A percentile compares a stretch with the other conserved stretches of the same genome.
Conservation (phyloP, 345 rosid genomes). For the Gossypium arboreum region DNA sequence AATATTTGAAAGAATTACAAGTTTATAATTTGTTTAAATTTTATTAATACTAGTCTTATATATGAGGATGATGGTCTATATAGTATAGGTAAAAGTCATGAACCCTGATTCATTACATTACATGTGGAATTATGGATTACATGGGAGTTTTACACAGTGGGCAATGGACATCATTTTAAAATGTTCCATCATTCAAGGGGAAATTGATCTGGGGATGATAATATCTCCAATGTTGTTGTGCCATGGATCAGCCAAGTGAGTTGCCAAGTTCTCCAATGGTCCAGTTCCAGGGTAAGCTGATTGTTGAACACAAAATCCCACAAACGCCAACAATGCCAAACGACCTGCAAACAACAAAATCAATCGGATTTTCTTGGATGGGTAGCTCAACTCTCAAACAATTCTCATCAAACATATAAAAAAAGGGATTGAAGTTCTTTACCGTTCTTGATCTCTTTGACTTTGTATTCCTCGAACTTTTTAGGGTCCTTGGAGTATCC, state of each 20-base stretch:
- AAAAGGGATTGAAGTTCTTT: background rate
- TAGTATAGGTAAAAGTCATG: background rate
- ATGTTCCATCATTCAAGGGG: slow-evolving; percentile 28
- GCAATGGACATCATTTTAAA: background rate
- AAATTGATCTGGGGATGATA: slow-evolving; percentile 48
- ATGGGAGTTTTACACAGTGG: slow-evolving; percentile 36
- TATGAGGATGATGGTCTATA: too few relatives aligned
- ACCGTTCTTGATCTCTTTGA: slow-evolving; percentile 96
- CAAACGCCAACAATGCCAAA: slow-evolving; percentile 86
- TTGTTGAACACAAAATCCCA: slow-evolving; percentile 92
- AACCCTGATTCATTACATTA: slow-evolving; percentile 18
- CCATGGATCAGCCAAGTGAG: slow-evolving; percentile 98
- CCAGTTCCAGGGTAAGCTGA: slow-evolving; percentile 97
- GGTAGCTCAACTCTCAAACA: too few relatives aligned
- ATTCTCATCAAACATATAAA: background rate
- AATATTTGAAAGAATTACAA: too few relatives aligned
- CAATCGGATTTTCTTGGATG: background rate
- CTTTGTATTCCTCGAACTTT: slow-evolving; percentile 85
- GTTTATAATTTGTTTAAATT: too few relatives aligned
- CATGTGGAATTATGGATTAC: slow-evolving; percentile 16
- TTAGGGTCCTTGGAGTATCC: slow-evolving; percentile 95
- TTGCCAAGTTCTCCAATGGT: slow-evolving; percentile 95
- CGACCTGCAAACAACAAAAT: slow-evolving; percentile 46
- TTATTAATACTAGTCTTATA: too few relatives aligned
- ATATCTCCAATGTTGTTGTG: slow-evolving; percentile 88